A percentile compares a stretch with the other conserved stretches of the same genome.
Evolutionary conservation across 768 basidiomycete species (phyloP).

Genomic region (Suillus fuscotomentosus): DNA sequence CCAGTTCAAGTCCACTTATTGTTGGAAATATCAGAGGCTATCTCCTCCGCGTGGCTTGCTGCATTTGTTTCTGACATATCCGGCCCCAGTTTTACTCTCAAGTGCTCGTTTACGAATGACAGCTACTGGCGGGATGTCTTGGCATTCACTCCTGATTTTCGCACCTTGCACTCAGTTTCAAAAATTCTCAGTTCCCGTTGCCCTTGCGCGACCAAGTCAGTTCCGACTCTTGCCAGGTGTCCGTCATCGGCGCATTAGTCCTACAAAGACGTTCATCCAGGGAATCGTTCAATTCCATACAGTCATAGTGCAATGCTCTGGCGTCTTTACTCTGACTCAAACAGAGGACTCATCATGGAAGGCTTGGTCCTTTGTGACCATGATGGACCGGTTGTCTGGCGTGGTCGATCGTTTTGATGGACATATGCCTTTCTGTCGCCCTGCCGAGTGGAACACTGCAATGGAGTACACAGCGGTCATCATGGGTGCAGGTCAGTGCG

Average conservation of each 20-base stretch:
- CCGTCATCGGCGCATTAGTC: background rate
- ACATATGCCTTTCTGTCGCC: background rate
- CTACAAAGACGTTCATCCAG: background rate
- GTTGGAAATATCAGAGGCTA: background rate
- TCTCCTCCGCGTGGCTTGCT: constrained; percentile 1
- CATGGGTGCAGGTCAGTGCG: constrained; percentile 36
- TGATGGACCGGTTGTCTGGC: constrained; percentile 2
- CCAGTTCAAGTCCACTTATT: background rate
- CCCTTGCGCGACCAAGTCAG: background rate
- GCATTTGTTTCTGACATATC: constrained; percentile 1
- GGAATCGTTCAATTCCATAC: constrained; percentile 8
- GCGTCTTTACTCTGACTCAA: constrained; percentile 3
- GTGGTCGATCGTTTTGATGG: constrained; percentile 1
- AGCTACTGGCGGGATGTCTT: constrained; percentile 10
- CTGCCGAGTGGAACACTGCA: constrained; percentile 13
- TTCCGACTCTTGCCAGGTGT: constrained; percentile 4
- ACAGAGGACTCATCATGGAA: constrained; percentile 7
- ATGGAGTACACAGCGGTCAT: constrained; percentile 41
- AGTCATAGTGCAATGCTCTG: constrained; percentile 4
- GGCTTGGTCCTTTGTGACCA: constrained; percentile 6
- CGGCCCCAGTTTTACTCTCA: background rate
- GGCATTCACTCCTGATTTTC: constrained; percentile 7
- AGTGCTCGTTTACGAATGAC: constrained; percentile 2
- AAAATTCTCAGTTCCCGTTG: constrained; percentile 1
- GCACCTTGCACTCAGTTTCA: constrained; percentile 2